Percentiles rank a stretch among this genome's conserved stretches.
Conservation (phyloP, 805 yeast genomes). For the Wickerhamiella occidentalis region DNA sequence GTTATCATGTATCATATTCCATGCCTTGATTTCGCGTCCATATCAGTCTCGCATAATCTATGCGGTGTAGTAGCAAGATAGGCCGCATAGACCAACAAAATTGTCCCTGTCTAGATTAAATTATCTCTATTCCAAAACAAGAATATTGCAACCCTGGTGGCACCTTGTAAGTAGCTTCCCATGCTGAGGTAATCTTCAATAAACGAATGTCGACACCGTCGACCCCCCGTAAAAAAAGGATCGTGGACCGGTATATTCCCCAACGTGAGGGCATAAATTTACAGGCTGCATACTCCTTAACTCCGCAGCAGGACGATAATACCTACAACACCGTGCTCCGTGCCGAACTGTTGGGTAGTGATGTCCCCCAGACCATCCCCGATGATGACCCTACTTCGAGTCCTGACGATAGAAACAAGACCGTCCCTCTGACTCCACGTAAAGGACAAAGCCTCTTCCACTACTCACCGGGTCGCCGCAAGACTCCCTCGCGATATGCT, state of each 20-base stretch:
- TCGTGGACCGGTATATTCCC: constrained; percentile 70
- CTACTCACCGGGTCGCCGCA: constrained; percentile 18
- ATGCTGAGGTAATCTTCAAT: neutral
- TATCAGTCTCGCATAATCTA: too few relatives aligned
- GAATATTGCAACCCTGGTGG: neutral
- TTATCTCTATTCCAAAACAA: too few relatives aligned
- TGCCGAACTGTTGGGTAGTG: constrained; percentile 85
- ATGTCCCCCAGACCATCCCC: constrained; percentile 37
- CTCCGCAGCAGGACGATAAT: constrained; percentile 34
- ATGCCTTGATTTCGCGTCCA: too few relatives aligned
- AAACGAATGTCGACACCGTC: constrained; percentile 15
- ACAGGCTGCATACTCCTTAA: constrained; percentile 67
- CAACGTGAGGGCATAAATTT: constrained; percentile 73
- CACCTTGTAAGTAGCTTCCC: neutral
- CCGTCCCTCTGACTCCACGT: constrained; percentile 20
- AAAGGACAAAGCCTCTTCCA: constrained; percentile 16
- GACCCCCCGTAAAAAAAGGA: constrained; percentile 19
- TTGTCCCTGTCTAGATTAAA: too few relatives aligned
- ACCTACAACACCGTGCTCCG: constrained; percentile 77
- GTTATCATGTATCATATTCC: neutral
- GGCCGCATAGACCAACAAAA: too few relatives aligned
- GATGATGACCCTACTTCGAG: constrained; percentile 6
- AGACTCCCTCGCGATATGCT: constrained; percentile 19
- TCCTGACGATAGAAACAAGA: constrained; percentile 14
- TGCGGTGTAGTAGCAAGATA: too few relatives aligned